Base-by-base conservation (phyloP, 1,284 basidiomycete species). In the Rhodotorula sp. region DNA sequence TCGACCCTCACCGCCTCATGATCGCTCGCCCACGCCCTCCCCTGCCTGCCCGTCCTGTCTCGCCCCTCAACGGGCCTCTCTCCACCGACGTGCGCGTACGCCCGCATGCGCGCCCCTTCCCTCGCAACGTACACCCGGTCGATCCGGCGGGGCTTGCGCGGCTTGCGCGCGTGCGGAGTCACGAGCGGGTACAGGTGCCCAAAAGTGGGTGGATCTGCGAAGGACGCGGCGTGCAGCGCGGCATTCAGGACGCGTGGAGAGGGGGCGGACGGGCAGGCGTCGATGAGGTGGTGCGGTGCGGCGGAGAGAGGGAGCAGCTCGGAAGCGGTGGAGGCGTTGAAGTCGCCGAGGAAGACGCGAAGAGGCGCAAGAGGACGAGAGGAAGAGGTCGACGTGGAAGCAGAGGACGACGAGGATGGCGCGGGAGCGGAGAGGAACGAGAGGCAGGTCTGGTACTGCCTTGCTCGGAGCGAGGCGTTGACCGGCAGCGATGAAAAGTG, bases 181-280 rank as follows among this genome's bases (percentile, higher is more conserved):
- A 74, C 58, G n/a, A 34, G 63, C 7, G 73, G 73, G 56, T 74
- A 74, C 25, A 74, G 59, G n/a, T 50, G 46, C 0, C 73, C 73
- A 48, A 71, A 74, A 19, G 73, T 74, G 10, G 73, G 70, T 25
- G 48, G 46, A 17, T 7, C 3, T 9, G 65, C 64, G 34, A 71
- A 74, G 29, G 36, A 32, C 0, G 61, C 64, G 25, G 48, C 56
- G 7, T 36, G 17, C 34, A 36, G 9, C 9, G 59, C 10, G 12
- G 54, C 10, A 15, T 39, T 39, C 1, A 51, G 48, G 19, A 27
- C 29, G 46, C 46, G 25, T 25, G 34, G 4, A 19, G 29, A 25
- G 10, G 34, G 60, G 12, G 60, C 32, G 5, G 36, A 34, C 3
- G 62, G 58, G 53, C n/a, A 59, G 10, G 65, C 61, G 55, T 70